Percentiles rank a stretch among this genome's conserved stretches.
These are phyloP conservation scores for Pythium plurisporium DNA, from an alignment of 352 stramenopile species.

Conservation along the genomic window DNA sequence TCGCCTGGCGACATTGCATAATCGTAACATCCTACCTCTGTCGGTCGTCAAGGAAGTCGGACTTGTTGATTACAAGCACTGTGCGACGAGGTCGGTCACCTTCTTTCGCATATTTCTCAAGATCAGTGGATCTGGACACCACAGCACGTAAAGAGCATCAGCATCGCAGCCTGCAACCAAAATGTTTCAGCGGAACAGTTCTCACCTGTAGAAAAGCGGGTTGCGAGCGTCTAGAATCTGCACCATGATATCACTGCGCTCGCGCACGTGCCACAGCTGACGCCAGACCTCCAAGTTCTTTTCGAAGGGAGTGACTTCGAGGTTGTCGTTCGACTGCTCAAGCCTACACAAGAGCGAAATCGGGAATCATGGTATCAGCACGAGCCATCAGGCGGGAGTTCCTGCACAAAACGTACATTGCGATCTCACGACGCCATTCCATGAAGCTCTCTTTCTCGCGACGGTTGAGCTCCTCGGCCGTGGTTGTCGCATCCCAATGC, in stretches of 20 bases:
- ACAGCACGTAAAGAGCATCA: no score
- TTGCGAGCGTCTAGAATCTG: slow-evolving; percentile 99
- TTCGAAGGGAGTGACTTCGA: slow-evolving; percentile 98
- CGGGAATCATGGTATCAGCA: no score
- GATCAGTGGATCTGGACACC: slow-evolving; percentile 84
- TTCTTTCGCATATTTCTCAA: slow-evolving; percentile 95
- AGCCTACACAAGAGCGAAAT: no score
- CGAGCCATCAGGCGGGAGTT: not conserved
- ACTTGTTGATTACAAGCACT: slow-evolving; percentile 99
- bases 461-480: slow-evolving; percentile 92
- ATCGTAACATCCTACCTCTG: slow-evolving; percentile 68
- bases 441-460: slow-evolving; percentile 98
- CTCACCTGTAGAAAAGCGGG: slow-evolving; percentile 95
- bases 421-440: slow-evolving; percentile 96
- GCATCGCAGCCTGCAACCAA: no score
- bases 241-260: slow-evolving; percentile 96
- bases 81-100: slow-evolving; percentile 86
- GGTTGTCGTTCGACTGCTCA: slow-evolving; percentile 66
- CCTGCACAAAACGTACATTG: slow-evolving; percentile 46
- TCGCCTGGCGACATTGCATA: not conserved
- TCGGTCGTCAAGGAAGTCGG: slow-evolving; percentile 94
- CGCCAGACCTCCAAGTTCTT: slow-evolving; percentile 99
- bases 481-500: slow-evolving; percentile 93
- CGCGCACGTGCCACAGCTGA: slow-evolving; percentile 98
- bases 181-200: no score